Evolutionary conservation across 2,329 filamentous ascomycete genomes (phyloP).

Genomic region (Chalaropsis ovoidea): DNA sequence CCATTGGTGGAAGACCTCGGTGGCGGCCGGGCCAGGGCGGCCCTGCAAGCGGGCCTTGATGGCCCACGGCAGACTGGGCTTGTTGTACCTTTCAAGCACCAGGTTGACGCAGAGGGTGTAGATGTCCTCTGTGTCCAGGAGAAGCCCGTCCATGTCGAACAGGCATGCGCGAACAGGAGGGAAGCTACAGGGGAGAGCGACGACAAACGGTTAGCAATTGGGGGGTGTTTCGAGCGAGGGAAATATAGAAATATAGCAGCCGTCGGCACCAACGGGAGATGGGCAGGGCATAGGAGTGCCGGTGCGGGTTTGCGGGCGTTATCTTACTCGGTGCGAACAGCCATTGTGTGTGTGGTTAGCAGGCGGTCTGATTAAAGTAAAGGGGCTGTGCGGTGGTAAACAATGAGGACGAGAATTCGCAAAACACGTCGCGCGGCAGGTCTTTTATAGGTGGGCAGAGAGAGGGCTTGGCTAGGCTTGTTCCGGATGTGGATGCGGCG

Average conservation of each 20-base stretch:
- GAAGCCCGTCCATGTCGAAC: slow-evolving; percentile 96
- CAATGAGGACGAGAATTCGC: neutral
- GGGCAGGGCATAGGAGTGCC: too few species aligned
- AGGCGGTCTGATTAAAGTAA: slow-evolving; percentile 21
- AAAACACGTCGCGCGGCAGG: neutral
- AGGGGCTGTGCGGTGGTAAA: slow-evolving; percentile 13
- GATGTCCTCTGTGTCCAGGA: slow-evolving; percentile 84
- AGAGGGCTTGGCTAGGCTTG: neutral
- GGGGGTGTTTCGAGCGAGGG: neutral
- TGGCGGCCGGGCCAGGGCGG: slow-evolving; percentile 45
- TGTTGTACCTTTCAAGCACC: slow-evolving; percentile 64
- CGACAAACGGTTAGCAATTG: slow-evolving; percentile 1
- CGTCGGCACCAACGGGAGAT: too few species aligned
- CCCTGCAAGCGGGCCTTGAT: slow-evolving; percentile 79
- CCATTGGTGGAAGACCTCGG: slow-evolving; percentile 59
- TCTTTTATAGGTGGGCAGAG: neutral
- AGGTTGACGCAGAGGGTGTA: slow-evolving; percentile 79
- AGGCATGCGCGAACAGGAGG: slow-evolving; percentile 80
- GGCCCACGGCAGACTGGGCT: slow-evolving; percentile 73
- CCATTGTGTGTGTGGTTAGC: slow-evolving; percentile 32
- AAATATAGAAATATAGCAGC: slow-evolving; percentile 17
- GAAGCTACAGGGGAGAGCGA: slow-evolving; percentile 42
- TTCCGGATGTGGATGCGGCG: neutral
- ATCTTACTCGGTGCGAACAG: slow-evolving; percentile 39
- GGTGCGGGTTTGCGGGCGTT: slow-evolving; percentile 27